Evolutionary conservation across 1,139 yeast species (phyloP), one percentile per base, ranked within the genome.

Genomic region (Meyerozyma elateridarum): DNA sequence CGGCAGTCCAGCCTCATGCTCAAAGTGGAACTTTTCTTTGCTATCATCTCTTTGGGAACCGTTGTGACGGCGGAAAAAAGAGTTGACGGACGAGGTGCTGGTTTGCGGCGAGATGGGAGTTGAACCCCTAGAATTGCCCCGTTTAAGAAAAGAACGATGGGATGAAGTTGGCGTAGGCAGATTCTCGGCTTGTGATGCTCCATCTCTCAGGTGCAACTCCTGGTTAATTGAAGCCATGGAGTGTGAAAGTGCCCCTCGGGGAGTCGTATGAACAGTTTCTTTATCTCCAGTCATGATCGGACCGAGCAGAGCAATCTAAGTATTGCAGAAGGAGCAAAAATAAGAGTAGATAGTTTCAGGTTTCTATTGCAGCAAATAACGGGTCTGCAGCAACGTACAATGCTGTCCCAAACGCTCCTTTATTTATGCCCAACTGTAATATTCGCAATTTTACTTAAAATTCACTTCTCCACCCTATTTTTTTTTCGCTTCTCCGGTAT

Each of bases 141-240:
- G 37, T 29, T 44, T 39, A 30, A 49, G 41, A 20, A 51, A 46
- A 19, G 38, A 42, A 15, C 54, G 42, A 28, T 51, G 53, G 8
- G 49, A 39, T 5, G 39, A 28, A 11, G 36, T 28, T 4, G 33
- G 15, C 5, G 30, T 13, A 3, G 14, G 21, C 2, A 15, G 22
- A 14, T 9, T 15, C n/a, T n/a, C n/a, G n/a, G 25, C 25, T 8
- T 21, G 27, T 21, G 21, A 20, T 9, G 22, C 13, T 8, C 11
- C 8, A 20, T 32, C 29, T 13, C 12, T 24, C 11, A 12, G 18
- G 6, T 14, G 27, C 18, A 5, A 14, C 4, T 24, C 27, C 18
- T 24, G 27, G 11, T 24, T 24, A 6, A 24, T 7, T 12, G 27
- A 24, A n/a, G 27, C 9, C 27, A 18, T 15, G 15, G 27, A 24